These are phyloP conservation scores for Chaetomiaceae sp. DNA, from an alignment of 2,329 filamentous ascomycete species.

Conservation along the genomic window DNA sequence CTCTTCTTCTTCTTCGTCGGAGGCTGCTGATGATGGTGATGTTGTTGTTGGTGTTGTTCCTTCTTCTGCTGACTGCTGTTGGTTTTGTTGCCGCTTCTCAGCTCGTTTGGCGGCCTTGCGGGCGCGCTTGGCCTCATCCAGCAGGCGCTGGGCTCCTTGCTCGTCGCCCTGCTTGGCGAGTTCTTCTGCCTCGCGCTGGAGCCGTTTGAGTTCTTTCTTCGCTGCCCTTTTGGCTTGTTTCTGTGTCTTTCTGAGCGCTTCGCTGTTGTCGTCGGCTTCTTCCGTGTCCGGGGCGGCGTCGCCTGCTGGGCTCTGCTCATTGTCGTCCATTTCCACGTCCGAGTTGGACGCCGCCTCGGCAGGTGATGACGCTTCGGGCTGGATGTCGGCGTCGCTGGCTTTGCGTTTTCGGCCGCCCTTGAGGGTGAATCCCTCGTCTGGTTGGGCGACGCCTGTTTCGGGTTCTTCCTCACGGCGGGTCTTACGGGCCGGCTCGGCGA, in stretches of 20 bases:
- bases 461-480: slow-evolving; percentile 21
- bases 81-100: background rate
- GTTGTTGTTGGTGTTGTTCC: background rate
- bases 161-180: slow-evolving; percentile 14
- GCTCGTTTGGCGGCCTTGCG: slow-evolving; percentile 10
- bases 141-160: slow-evolving; percentile 14
- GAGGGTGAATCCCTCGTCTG: slow-evolving; percentile 51
- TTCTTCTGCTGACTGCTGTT: background rate
- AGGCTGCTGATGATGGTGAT: background rate
- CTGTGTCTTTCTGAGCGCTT: slow-evolving; percentile 20
- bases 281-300: slow-evolving; percentile 14
- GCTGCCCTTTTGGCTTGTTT: slow-evolving; percentile 10
- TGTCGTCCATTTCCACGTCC: slow-evolving; percentile 17
- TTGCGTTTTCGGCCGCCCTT: slow-evolving; percentile 53
- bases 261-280: slow-evolving; percentile 14
- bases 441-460: slow-evolving; percentile 11
- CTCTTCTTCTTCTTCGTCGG: slow-evolving; percentile 17
- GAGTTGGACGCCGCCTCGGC: slow-evolving; percentile 12
- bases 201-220: slow-evolving; percentile 17
- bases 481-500: slow-evolving; percentile 22
- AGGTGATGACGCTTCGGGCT: background rate
- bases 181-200: slow-evolving; percentile 18
- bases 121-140: slow-evolving; percentile 11
- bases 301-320: background rate
- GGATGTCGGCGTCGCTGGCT: slow-evolving; percentile 16